A percentile compares a stretch with the other conserved stretches of the same genome.
phyloP scores from a whole-genome alignment of 2,329 filamentous ascomycete species.

The Trichoderma breve region DNA sequence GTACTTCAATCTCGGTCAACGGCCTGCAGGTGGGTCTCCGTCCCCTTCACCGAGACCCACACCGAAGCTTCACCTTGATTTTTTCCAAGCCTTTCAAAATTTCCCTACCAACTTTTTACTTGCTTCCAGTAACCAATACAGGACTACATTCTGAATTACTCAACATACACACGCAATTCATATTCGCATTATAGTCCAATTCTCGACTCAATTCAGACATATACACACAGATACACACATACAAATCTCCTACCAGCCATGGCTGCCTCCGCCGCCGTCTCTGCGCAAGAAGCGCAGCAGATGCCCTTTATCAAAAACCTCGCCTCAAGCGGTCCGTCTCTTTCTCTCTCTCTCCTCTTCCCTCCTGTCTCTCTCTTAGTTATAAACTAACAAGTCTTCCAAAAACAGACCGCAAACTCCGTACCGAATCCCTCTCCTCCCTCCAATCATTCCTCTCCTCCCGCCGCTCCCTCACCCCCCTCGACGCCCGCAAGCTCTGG shows the following conservation, averaged over 20 bases:
- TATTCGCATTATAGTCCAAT: background rate
- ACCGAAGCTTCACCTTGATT: conserved; percentile 24
- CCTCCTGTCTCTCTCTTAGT: no score
- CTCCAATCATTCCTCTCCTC: conserved; percentile 74
- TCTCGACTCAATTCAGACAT: background rate
- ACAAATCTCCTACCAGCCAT: background rate
- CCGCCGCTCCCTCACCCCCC: conserved; percentile 55
- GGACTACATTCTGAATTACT: background rate
- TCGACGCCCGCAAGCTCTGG: conserved; percentile 86
- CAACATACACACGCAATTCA: background rate
- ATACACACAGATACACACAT: background rate
- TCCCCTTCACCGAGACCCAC: background rate
- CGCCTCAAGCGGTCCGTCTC: conserved; percentile 71
- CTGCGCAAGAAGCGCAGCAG: conserved; percentile 42
- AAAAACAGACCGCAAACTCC: conserved; percentile 67
- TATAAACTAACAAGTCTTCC: background rate
- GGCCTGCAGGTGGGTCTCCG: background rate
- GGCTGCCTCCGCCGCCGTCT: conserved; percentile 34
- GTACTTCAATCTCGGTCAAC: background rate
- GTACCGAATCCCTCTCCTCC: conserved; percentile 73
- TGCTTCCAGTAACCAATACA: background rate
- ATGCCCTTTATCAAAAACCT: conserved; percentile 81
- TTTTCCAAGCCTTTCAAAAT: conserved; percentile 18
- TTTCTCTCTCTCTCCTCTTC: background rate
- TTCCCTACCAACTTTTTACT: background rate